Percentiles rank a stretch among this genome's conserved stretches.
phyloP scores from a whole-genome alignment of 805 yeast species.

The Metschnikowia lochheadii region DNA sequence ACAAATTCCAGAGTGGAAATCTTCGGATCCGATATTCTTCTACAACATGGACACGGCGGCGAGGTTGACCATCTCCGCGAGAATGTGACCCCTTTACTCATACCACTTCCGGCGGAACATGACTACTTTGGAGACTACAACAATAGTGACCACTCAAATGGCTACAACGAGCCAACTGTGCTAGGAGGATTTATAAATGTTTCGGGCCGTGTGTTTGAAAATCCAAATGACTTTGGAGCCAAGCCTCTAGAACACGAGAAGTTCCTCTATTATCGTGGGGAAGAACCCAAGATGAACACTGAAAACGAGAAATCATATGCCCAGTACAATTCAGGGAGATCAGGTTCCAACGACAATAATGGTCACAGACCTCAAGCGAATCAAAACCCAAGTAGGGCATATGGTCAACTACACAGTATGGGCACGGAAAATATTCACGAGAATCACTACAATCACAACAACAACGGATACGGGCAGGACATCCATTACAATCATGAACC shows the following conservation, averaged over 20 bases:
- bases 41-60: conserved; percentile 9
- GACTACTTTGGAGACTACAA: conserved; percentile 17
- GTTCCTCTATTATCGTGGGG: neutral
- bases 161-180: neutral
- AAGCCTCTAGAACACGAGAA: neutral
- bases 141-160: conserved; percentile 1
- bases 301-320: neutral
- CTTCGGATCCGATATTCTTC: conserved; percentile 7
- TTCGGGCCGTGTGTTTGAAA: conserved; percentile 10
- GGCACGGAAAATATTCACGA: neutral
- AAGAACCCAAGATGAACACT: neutral
- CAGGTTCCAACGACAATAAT: neutral
- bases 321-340: neutral
- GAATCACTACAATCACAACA: neutral
- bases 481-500: neutral
- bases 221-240: neutral
- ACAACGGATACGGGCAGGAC: neutral
- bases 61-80: conserved; percentile 8
- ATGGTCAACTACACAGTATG: neutral
- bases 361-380: neutral
- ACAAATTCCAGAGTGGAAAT: conserved; percentile 3
- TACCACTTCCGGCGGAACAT: conserved; percentile 12
- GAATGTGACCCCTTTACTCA: conserved; percentile 16
- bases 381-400: neutral
- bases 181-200: conserved; percentile 11